Evolutionary conservation across 2,329 filamentous ascomycete species (phyloP).

Genomic region (Cladosporium oxysporum): DNA sequence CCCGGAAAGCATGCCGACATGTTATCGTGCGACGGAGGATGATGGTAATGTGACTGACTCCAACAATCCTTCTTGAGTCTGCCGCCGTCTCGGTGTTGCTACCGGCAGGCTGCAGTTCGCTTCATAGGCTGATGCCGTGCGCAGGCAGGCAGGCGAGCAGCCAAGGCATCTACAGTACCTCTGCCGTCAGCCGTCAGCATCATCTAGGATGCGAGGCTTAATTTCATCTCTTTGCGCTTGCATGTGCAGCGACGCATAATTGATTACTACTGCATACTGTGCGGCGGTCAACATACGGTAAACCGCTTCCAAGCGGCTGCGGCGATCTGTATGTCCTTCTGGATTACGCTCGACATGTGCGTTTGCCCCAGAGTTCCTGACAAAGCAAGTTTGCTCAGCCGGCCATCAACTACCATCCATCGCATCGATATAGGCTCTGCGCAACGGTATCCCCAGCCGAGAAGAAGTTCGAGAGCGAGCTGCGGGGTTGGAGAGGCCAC

Average conservation of each 20-base stretch:
- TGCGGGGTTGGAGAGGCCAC: conserved; percentile 8
- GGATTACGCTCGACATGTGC: not conserved
- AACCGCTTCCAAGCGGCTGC: conserved; percentile 12
- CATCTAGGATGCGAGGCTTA: conserved; percentile 14
- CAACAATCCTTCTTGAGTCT: not conserved
- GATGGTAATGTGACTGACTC: conserved; percentile 13
- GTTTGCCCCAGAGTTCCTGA: not conserved
- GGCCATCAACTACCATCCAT: not conserved
- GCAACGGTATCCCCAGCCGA: conserved; percentile 6
- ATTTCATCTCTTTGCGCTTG: conserved; percentile 13
- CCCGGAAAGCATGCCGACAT: not conserved
- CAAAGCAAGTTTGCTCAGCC: not conserved
- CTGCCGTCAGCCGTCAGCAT: conserved; percentile 18
- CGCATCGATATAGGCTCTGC: conserved; percentile 13
- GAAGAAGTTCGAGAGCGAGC: conserved; percentile 10
- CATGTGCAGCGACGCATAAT: conserved; percentile 11
- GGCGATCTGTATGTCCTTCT: not conserved
- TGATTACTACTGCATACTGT: not conserved
- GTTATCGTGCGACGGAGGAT: conserved; percentile 11
- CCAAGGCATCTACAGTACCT: not conserved
- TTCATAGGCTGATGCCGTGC: not conserved
- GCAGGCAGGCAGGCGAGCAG: not conserved
- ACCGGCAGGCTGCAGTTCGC: conserved; percentile 12
- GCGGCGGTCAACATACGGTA: not conserved
- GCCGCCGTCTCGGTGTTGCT: not conserved